Base-by-base conservation (phyloP, 192 early-diverging fungal species). In the Podila epigama region DNA sequence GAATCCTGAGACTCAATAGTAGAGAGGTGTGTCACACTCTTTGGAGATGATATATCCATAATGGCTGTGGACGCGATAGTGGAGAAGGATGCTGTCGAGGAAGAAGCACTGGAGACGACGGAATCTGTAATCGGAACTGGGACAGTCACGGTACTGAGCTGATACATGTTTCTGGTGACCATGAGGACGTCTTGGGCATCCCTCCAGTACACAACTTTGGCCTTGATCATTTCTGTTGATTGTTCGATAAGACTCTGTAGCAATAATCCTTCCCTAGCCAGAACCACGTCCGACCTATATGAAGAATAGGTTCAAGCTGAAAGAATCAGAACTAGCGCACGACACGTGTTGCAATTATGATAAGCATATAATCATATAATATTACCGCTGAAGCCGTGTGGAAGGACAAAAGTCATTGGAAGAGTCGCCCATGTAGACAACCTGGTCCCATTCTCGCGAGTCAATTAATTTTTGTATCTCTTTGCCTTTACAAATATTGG, bases 401-500 rank as follows among this genome's bases (percentile, higher is more conserved):
- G 82, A 71, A 0, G 85, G 84, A 51, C 85, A 87, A 34, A 85
- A 77, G 56, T 87, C 85, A 54, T 87, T 87, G 36, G 68, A 63
- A 1, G 83, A 79, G 58, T 87, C 85, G n/a, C 85, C 85, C 72
- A 79, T 84, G 44, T 87, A 87, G 16, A 87, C 35, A 27, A 87
- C 68, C 39, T 70, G 59, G n/a, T 75, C 59, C 62, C 69, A 81
- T 4, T 13, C 1, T 4, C 61, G 51, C 4, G 58, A 33, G 34
- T 75, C 70, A 25, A 75, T 75, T 36, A 75, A 29, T 54, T 63
- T 63, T 64, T 69, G 67, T 18, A 69, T 34, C 33, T 69, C 63
- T 3, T n/a, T n/a, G n/a, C n/a, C 90, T 80, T 91, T 91, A 40
- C 90, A 91, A 22, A 91, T 79, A 58, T 91, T 91, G 8, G 75